Percentiles rank a stretch among this genome's conserved stretches.
These are phyloP conservation scores for Mycena sp. DNA, from an alignment of 1,284 basidiomycete genomes.

Conservation along the genomic window DNA sequence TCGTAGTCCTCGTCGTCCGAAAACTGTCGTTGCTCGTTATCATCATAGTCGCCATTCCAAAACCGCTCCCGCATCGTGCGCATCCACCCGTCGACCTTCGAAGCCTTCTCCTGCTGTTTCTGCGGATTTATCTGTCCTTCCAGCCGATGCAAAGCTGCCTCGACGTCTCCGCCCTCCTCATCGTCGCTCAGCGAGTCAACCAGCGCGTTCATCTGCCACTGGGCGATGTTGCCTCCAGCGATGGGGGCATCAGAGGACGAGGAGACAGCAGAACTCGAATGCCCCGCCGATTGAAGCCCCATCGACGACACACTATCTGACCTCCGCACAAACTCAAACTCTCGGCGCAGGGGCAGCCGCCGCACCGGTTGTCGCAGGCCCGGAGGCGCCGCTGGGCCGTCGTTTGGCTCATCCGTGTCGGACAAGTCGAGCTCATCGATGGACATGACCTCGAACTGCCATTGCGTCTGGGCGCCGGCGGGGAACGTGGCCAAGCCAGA, in stretches of 20 bases:
- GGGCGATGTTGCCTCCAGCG: constrained; percentile 65
- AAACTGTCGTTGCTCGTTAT: constrained; percentile 61
- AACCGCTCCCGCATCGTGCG: constrained; percentile 73
- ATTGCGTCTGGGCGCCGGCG: constrained; percentile 48
- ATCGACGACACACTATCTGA: constrained; percentile 82
- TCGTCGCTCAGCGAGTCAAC: constrained; percentile 81
- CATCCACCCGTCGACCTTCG: constrained; percentile 86
- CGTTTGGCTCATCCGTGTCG: constrained; percentile 60
- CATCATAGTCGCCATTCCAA: constrained; percentile 64
- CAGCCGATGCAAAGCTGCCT: constrained; percentile 78
- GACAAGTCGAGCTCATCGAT: constrained; percentile 81
- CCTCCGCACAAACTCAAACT: constrained; percentile 79
- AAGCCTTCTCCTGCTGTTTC: constrained; percentile 72
- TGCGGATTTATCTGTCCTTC: constrained; percentile 85
- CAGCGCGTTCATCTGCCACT: constrained; percentile 84
- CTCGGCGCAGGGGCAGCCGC: constrained; percentile 73
- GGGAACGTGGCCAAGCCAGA: constrained; percentile 41
- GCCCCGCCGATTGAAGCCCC: constrained; percentile 61
- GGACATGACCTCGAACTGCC: constrained; percentile 74
- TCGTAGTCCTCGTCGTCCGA: constrained; percentile 54
- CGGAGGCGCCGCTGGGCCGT: constrained; percentile 50
- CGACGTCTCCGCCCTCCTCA: constrained; percentile 79
- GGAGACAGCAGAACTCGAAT: constrained; percentile 51
- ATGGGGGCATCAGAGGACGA: constrained; percentile 48
- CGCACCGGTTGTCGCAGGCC: constrained; percentile 65